phyloP scores from a whole-genome alignment of 1,139 yeast genomes.

The Candida pseudoviswanathii region DNA sequence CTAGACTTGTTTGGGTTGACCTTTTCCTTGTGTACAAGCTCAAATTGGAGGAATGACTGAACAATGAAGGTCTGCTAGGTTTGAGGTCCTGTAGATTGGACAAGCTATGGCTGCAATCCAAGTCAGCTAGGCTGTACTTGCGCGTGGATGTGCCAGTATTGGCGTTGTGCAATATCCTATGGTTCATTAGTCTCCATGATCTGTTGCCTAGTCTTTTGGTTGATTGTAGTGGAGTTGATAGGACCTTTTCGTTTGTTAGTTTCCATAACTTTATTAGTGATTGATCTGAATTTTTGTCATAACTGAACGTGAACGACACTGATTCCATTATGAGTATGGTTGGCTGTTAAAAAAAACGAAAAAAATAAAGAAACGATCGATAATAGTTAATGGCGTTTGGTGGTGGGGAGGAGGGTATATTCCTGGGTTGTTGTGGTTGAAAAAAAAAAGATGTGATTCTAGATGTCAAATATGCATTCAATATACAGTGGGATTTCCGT shows the following conservation, averaged over 20 bases:
- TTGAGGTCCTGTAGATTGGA: constrained; percentile 15
- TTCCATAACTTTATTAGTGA: constrained; percentile 24
- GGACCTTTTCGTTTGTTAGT: constrained; percentile 16
- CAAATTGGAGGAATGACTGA: constrained; percentile 15
- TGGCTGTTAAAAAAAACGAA: neutral
- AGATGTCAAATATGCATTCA: neutral
- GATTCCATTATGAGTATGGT: constrained; percentile 1
- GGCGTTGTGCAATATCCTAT: constrained; percentile 8
- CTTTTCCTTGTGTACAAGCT: constrained; percentile 11
- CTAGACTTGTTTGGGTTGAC: constrained; percentile 18
- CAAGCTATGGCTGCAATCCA: neutral
- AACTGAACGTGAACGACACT: constrained; percentile 12
- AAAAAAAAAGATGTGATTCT: neutral
- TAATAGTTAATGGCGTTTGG: neutral
- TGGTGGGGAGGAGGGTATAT: neutral
- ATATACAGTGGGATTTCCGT: neutral
- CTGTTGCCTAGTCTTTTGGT: constrained; percentile 27
- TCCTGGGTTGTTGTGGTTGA: neutral
- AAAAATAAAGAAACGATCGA: neutral
- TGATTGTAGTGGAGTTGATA: constrained; percentile 8
- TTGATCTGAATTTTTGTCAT: constrained; percentile 14
- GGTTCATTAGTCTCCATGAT: constrained; percentile 30
- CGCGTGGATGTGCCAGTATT: neutral
- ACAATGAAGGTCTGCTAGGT: constrained; percentile 18
- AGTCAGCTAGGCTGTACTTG: constrained; percentile 1